A percentile compares a stretch with the other conserved stretches of the same genome.
Conservation (phyloP, 805 yeast genomes). For the Candida ficus region DNA sequence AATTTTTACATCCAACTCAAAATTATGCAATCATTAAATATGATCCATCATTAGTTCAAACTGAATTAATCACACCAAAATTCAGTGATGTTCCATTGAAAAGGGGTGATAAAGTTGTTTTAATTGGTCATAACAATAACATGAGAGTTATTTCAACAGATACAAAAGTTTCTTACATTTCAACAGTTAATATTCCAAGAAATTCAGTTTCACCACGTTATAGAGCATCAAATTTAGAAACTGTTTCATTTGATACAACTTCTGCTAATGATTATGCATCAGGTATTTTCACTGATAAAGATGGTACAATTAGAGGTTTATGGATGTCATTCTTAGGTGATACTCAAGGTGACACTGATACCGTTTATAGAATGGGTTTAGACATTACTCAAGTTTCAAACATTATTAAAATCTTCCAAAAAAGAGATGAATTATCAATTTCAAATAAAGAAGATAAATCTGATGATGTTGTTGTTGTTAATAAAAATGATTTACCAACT, state of each 20-base stretch:
- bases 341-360: slow-evolving; percentile 53
- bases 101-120: slow-evolving; percentile 73
- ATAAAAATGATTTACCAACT: slow-evolving; percentile 34
- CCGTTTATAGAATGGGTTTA: slow-evolving; percentile 66
- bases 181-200: slow-evolving; percentile 69
- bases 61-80: slow-evolving; percentile 66
- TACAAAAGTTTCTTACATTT: slow-evolving; percentile 71
- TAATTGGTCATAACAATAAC: slow-evolving; percentile 74
- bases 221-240: slow-evolving; percentile 79
- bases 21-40: slow-evolving; percentile 81
- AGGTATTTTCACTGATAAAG: slow-evolving; percentile 71
- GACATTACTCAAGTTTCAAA: slow-evolving; percentile 62
- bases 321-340: slow-evolving; percentile 88
- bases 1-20: slow-evolving; percentile 81
- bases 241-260: slow-evolving; percentile 68
- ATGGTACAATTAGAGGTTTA: slow-evolving; percentile 76
- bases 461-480: slow-evolving; percentile 5
- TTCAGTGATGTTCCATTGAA: slow-evolving; percentile 51
- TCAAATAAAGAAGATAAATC: background rate
- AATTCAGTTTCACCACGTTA: slow-evolving; percentile 69
- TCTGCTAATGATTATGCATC: slow-evolving; percentile 69
- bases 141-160: slow-evolving; percentile 67
- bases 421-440: slow-evolving; percentile 32
- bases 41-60: slow-evolving; percentile 68
- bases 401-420: slow-evolving; percentile 50